These are phyloP conservation scores for Colletotrichum paranaense DNA, from an alignment of 2,329 filamentous ascomycete species.

Conservation along the genomic window DNA sequence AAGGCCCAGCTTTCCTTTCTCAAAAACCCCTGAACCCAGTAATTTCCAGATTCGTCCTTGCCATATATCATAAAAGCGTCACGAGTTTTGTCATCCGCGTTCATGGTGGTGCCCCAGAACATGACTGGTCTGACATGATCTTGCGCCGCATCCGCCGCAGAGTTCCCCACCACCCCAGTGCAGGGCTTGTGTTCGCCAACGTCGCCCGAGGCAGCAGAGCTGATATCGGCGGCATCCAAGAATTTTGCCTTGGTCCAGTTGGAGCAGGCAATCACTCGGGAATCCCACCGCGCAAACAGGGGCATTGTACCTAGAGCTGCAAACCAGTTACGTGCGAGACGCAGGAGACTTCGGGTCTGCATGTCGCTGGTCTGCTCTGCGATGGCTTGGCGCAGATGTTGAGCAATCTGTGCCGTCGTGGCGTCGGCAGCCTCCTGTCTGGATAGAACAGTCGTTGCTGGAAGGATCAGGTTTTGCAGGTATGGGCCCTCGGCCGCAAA, in stretches of 20 bases:
- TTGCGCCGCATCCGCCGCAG: neutral
- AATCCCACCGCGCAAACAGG: neutral
- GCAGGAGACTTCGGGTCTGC: neutral
- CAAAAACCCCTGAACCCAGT: neutral
- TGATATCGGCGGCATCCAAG: neutral
- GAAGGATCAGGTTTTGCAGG: neutral
- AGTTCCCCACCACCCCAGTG: neutral
- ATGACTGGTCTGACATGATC: neutral
- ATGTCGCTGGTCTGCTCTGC: neutral
- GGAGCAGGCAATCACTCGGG: neutral
- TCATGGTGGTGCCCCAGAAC: neutral
- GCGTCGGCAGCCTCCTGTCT: neutral
- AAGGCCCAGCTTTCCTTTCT: neutral
- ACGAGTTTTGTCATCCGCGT: neutral
- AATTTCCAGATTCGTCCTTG: neutral
- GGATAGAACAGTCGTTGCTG: neutral
- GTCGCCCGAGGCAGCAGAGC: neutral
- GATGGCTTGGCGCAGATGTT: neutral
- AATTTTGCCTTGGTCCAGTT: slow-evolving; percentile 5
- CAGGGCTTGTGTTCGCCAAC: neutral
- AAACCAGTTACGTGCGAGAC: neutral
- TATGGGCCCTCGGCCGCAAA: neutral
- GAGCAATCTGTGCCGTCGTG: neutral
- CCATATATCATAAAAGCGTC: neutral
- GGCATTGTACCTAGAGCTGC: neutral